phyloP scores from a whole-genome alignment of 257 asterid genomes.

The Capsicum rhomboideum region DNA sequence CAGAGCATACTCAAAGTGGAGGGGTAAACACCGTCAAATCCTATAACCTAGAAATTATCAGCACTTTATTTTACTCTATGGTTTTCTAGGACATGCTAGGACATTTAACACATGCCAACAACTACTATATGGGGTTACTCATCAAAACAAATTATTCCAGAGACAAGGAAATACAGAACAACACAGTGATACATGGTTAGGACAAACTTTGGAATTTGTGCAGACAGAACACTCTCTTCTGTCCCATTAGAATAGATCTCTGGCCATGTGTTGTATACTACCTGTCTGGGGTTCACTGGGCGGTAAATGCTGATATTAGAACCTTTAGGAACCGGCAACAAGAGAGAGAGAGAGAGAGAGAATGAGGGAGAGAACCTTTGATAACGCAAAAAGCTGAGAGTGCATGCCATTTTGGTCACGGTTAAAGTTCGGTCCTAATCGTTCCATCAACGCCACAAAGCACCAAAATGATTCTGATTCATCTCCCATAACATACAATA shows the following conservation, averaged over 20 bases:
- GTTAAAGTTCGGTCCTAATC: conserved; percentile 97
- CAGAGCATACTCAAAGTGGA: neutral
- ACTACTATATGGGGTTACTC: neutral
- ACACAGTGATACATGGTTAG: neutral
- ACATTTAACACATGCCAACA: neutral
- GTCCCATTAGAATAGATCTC: neutral
- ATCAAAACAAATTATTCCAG: neutral
- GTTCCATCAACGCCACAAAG: conserved; percentile 85
- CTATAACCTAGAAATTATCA: neutral
- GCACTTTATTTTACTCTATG: neutral
- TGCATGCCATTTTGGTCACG: conserved; percentile 99
- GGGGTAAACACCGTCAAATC: neutral
- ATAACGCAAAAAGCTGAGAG: conserved; percentile 88
- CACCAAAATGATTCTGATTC: conserved; percentile 98
- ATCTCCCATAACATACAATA: conserved; percentile 81
- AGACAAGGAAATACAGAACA: neutral
- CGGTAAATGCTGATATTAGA: neutral
- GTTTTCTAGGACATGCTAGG: neutral
- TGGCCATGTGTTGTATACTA: neutral
- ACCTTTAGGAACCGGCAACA: neutral
- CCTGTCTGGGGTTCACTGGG: neutral
- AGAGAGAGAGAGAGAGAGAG: neutral
- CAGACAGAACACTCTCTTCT: neutral
- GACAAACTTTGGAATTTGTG: neutral
- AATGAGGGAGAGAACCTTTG: conserved; percentile 55